Conservation (phyloP, 352 stramenopile species). For the Globisporangium canariense region DNA sequence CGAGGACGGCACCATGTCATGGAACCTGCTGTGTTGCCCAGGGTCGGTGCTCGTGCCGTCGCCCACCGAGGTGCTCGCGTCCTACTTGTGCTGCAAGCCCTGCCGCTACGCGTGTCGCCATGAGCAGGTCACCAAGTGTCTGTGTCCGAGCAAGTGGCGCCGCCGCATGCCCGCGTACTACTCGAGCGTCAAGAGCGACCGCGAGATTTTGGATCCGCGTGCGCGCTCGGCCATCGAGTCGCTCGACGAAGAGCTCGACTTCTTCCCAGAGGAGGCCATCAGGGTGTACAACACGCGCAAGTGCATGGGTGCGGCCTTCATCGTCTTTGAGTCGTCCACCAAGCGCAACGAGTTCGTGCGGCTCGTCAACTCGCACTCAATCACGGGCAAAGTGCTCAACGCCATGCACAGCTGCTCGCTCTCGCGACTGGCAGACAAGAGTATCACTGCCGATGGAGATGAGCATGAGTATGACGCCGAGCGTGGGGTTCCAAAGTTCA, state of each 20-base stretch:
- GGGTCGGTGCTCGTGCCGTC: slow-evolving; percentile 53
- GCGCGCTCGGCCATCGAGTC: slow-evolving; percentile 24
- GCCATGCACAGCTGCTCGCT: slow-evolving; percentile 29
- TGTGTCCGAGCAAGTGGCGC: slow-evolving; percentile 28
- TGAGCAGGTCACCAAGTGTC: slow-evolving; percentile 27
- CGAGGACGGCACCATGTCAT: slow-evolving; percentile 53
- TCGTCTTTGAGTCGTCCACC: slow-evolving; percentile 63
- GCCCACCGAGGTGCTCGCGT: slow-evolving; percentile 33
- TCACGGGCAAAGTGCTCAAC: slow-evolving; percentile 37
- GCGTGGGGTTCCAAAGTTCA: neutral
- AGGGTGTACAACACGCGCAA: slow-evolving; percentile 51
- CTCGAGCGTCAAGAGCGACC: slow-evolving; percentile 28
- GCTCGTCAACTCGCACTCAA: slow-evolving; percentile 42
- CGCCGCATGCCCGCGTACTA: slow-evolving; percentile 17
- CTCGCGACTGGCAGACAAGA: slow-evolving; percentile 14
- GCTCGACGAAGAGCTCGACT: slow-evolving; percentile 68
- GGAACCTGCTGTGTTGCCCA: slow-evolving; percentile 64
- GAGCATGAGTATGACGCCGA: neutral
- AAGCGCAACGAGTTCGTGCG: slow-evolving; percentile 60
- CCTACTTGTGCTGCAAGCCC: slow-evolving; percentile 52
- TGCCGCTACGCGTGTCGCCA: slow-evolving; percentile 54
- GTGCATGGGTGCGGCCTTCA: slow-evolving; percentile 66
- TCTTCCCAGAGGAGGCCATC: slow-evolving; percentile 65
- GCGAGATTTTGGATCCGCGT: slow-evolving; percentile 24
- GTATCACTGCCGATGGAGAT: neutral